Evolutionary conservation across 192 early-diverging fungal species (phyloP).

Genomic region (Fimicolochytrium jonesii): DNA sequence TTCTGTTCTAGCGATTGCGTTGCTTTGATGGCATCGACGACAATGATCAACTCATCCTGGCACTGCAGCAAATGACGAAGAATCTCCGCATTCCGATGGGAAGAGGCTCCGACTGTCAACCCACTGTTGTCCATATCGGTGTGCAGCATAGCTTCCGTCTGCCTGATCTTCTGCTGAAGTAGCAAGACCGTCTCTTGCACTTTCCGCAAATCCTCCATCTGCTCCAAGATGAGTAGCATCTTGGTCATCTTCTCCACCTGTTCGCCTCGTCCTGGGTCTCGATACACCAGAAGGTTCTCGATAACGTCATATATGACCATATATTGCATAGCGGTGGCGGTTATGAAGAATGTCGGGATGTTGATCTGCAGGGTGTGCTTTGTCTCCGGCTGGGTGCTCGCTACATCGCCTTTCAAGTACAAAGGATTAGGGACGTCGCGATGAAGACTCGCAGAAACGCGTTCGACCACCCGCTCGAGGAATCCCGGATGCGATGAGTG

Average conservation of each 20-base stretch:
- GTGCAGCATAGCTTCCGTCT: constrained; percentile 32
- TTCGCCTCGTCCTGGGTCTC: constrained; percentile 73
- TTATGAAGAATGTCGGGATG: constrained; percentile 70
- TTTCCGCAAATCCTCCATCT: constrained; percentile 59
- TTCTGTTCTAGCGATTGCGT: constrained; percentile 48
- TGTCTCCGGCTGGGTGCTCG: constrained; percentile 21
- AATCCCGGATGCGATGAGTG: constrained; percentile 37
- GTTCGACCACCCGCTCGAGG: constrained; percentile 59
- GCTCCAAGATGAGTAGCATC: constrained; percentile 74
- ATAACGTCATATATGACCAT: constrained; percentile 68
- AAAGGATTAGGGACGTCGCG: constrained; percentile 68
- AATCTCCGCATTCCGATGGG: constrained; percentile 28
- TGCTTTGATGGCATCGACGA: constrained; percentile 63
- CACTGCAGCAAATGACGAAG: constrained; percentile 29
- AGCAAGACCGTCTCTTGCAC: constrained; percentile 49
- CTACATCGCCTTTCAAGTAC: constrained; percentile 48
- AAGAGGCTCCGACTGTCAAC: neutral
- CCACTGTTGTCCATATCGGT: no score
- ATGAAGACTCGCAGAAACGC: constrained; percentile 50
- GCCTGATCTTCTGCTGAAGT: constrained; percentile 59
- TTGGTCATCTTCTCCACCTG: constrained; percentile 67
- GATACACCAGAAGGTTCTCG: constrained; percentile 75
- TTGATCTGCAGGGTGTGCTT: constrained; percentile 64
- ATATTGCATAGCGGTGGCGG: constrained; percentile 74
- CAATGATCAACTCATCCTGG: constrained; percentile 67